These are phyloP conservation scores for Deakozyma indianensis DNA, from an alignment of 805 yeast species.

Conservation along the genomic window DNA sequence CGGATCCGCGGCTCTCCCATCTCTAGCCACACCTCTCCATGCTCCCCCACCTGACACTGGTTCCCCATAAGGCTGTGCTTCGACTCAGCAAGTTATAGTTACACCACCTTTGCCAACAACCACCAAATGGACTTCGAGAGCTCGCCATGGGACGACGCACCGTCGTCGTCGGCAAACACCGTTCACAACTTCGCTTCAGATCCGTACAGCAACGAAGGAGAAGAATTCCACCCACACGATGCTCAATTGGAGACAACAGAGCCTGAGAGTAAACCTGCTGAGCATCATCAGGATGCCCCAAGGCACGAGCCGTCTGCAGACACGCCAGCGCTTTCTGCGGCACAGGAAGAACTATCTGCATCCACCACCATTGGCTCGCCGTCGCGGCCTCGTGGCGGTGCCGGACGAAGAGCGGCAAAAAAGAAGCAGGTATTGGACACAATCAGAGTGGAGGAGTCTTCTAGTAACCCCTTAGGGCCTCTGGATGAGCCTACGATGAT, in stretches of 20 bases:
- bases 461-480: not conserved
- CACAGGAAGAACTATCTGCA: conserved; percentile 2
- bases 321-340: conserved; percentile 4
- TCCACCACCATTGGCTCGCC: not conserved
- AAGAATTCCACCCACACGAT: not conserved
- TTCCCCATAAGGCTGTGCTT: no score
- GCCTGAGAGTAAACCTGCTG: not conserved
- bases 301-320: no score
- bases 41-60: no score
- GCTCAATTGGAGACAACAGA: not conserved
- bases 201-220: conserved; percentile 4
- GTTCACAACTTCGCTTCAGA: conserved; percentile 2
- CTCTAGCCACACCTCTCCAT: no score
- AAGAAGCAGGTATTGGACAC: not conserved
- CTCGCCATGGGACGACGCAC: conserved; percentile 8
- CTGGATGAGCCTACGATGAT: not conserved
- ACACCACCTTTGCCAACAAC: no score
- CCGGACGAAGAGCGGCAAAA: not conserved
- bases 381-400: not conserved
- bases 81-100: no score
- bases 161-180: conserved; percentile 3
- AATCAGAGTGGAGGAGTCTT: not conserved
- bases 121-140: conserved; percentile 4
- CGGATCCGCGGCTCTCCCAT: no score
- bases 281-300: no score